phyloP scores from a whole-genome alignment of 2,329 filamentous ascomycete species.

The Neofusicoccum sp. region DNA sequence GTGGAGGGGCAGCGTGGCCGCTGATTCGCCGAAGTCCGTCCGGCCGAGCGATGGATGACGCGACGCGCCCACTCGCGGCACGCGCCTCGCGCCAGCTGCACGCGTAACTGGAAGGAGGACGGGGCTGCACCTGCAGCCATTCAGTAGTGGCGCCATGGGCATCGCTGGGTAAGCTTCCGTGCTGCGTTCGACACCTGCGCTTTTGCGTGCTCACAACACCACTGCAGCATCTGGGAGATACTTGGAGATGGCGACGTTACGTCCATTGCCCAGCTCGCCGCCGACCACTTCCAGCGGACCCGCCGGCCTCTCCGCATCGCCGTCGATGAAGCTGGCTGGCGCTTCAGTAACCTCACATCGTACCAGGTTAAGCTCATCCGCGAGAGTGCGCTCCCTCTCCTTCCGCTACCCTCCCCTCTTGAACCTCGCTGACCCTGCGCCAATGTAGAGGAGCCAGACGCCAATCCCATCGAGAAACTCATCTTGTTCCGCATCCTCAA shows the following conservation, averaged over 20 bases:
- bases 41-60: neutral
- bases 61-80: neutral
- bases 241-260: slow-evolving; percentile 37
- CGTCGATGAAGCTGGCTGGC: slow-evolving; percentile 45
- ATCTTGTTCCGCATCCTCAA: slow-evolving; percentile 45
- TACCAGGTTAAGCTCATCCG: slow-evolving; percentile 36
- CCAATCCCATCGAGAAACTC: slow-evolving; percentile 43
- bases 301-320: slow-evolving; percentile 41
- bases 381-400: slow-evolving; percentile 26
- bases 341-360: slow-evolving; percentile 42
- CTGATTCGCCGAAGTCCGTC: neutral
- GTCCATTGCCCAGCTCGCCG: slow-evolving; percentile 38
- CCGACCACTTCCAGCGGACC: slow-evolving; percentile 35
- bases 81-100: neutral
- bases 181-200: neutral
- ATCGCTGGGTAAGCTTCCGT: slow-evolving; percentile 14
- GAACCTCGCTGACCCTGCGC: neutral
- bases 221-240: slow-evolving; percentile 36
- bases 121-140: neutral
- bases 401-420: no score
- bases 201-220: neutral
- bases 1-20: neutral
- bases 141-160: slow-evolving; percentile 13
- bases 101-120: neutral
- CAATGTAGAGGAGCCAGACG: slow-evolving; percentile 28